Base-by-base conservation (phyloP, 169 alveolate genomes). In the Pseudocohnilembus persalinus region DNA sequence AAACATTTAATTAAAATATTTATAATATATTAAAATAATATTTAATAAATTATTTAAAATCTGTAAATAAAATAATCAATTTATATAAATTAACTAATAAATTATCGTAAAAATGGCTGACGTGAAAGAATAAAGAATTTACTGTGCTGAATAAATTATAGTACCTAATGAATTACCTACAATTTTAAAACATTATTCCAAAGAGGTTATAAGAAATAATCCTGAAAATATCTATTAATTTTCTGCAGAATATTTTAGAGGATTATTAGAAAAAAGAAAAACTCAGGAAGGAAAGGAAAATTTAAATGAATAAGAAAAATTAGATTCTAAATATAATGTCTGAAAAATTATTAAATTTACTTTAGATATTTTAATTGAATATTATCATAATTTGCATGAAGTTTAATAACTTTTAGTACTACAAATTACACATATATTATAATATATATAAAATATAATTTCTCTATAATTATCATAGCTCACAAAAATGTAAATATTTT, bases 21-120 rank as follows among this genome's bases (percentile, higher is more conserved):
- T 49, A 49, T 49, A 49, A 11, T 49, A 11, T 11, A 49, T 49
- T 20, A 49, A 11, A 49, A 49, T 20, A 49, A 49, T 11, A 11
- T 11, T 4, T 49, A 20, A 49, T 49, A 11, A 49, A 49, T 11
- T 49, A 49, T 11, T 11, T 49, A 49, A 11, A 49, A 11, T 49
- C 20, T 49, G 20, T 49, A 49, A 49, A 49, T 49, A 11, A 49
- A 49, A 49, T 11, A 49, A 49, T 4, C 68, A 49, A 49, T 49
- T 49, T 11, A 49, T 49, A 49, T 11, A 49, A 49, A 11, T 11
- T 11, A 49, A 49, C 68, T 11, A 49, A 11, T 20, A 49, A 11
- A 49, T 49, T n/a, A n/a, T n/a, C n/a, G n/a, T n/a, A 49, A 4
- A 63, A 90, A 90, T 90, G 94, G 91, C 94, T 34, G 92, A 87